Evolutionary conservation across 805 yeast species (phyloP), one percentile per base, ranked within the genome.

Genomic region (Candida jianshihensis): DNA sequence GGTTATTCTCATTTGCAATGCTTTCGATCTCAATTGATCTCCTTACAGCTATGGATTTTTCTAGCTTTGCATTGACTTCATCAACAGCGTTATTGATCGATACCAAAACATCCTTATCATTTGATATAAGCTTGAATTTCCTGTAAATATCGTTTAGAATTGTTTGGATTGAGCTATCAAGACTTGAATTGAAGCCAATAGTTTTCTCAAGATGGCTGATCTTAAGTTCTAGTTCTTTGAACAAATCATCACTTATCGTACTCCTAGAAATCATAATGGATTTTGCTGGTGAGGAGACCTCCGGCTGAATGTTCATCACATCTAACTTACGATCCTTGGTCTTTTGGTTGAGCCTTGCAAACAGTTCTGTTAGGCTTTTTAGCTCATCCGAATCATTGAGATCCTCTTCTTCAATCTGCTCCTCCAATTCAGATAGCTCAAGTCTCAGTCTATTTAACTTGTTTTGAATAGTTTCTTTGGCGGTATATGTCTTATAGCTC

Each of bases 391-490:
- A 30, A 20, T 47, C 52, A 17, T 42, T 43, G 5, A 31, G 37
- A 16, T 37, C 41, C 12, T 46, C 44, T 4, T 42, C 41, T 7
- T 20, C 25, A 2, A 48, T 37, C 15, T 43, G 51, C 5, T 45
- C 37, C 32, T 54, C 46, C 2, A 68, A 39, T 37, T 65, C 70
- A n/a, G 53, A 53, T 29, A 70, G 39, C 38, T 70, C 75, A 11
- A 53, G 46, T 6, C 54, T 44, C 20, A 70, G 60, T 30, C 74
- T 41, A 7, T 55, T 54, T 25, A 70, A 35, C 40, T 56, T 61
- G 49, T 66, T 68, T 24, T 51, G 63, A 16, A 46, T 43, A 1
- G 70, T 61, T 42, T 70, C 75, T 19, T 47, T 53, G 11, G 53
- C 51, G 40, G 34, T 44, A 37, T 28, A 62, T 27, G 39, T 52